Evolutionary conservation across 1,139 yeast genomes (phyloP).

Genomic region (Meyerozyma smithsonii): DNA sequence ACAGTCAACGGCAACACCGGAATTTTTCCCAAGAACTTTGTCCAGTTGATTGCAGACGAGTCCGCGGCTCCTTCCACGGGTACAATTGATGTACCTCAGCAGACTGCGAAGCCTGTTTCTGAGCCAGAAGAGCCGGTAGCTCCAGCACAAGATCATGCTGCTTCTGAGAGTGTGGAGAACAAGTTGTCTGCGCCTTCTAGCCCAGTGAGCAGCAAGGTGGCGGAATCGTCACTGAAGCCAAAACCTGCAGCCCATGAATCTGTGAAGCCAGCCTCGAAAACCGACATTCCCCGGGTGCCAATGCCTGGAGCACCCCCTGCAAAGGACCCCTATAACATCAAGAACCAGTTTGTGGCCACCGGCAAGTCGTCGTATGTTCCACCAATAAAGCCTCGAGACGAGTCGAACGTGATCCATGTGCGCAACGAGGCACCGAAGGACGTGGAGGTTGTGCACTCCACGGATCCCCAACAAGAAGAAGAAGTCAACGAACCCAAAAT

Average conservation of each 20-base stretch:
- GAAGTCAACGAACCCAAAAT: slow-evolving; percentile 64
- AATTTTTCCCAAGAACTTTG: slow-evolving; percentile 86
- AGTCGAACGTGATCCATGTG: slow-evolving; percentile 29
- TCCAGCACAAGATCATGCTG: no score
- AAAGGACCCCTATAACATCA: slow-evolving; percentile 39
- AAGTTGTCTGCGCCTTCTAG: slow-evolving; percentile 6
- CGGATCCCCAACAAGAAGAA: slow-evolving; percentile 18
- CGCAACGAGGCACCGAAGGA: slow-evolving; percentile 19
- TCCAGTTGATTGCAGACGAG: slow-evolving; percentile 30
- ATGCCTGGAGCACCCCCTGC: slow-evolving; percentile 4
- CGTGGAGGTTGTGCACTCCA: slow-evolving; percentile 22
- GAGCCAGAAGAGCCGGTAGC: not conserved
- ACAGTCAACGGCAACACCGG: slow-evolving; percentile 57
- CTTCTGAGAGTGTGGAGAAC: no score
- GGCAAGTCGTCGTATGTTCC: slow-evolving; percentile 44
- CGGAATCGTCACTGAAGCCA: not conserved
- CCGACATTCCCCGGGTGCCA: not conserved
- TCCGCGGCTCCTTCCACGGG: not conserved
- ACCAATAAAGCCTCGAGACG: slow-evolving; percentile 37
- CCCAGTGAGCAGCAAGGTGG: not conserved
- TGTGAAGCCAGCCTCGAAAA: not conserved
- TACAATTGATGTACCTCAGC: not conserved
- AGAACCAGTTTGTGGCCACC: slow-evolving; percentile 40
- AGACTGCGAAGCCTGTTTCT: not conserved
- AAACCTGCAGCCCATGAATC: not conserved